Conservation (phyloP, 2,329 filamentous ascomycete species). For the Colletotrichum theobromicola region DNA sequence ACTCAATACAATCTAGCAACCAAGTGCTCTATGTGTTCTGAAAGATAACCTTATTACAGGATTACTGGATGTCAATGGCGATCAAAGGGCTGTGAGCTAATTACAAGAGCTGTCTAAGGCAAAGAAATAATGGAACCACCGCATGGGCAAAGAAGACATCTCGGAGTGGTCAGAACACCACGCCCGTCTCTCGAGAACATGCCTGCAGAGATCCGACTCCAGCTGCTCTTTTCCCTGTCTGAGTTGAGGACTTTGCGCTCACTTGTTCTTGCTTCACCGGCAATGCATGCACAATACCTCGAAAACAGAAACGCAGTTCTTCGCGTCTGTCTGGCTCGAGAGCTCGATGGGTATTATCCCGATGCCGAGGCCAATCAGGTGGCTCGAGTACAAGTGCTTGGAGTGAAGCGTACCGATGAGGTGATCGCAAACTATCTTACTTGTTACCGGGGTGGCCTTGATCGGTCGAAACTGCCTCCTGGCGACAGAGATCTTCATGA, state of each 20-base stretch:
- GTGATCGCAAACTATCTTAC: constrained; percentile 3
- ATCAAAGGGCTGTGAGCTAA: no score
- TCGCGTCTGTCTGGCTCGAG: constrained; percentile 17
- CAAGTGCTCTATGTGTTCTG: no score
- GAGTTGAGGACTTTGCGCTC: constrained; percentile 17
- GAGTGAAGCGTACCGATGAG: constrained; percentile 4
- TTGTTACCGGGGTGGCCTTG: not conserved
- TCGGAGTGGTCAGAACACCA: no score
- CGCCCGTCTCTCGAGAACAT: not conserved
- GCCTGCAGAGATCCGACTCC: not conserved
- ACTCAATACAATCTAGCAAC: no score
- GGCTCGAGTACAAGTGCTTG: constrained; percentile 18
- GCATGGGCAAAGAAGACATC: no score
- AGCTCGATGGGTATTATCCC: constrained; percentile 21
- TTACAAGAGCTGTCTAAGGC: no score
- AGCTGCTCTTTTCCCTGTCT: constrained; percentile 20
- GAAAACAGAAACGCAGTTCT: constrained; percentile 23
- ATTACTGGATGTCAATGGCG: no score
- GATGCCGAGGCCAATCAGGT: constrained; percentile 24
- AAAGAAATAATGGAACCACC: no score
- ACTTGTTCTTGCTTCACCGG: constrained; percentile 23
- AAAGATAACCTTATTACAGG: no score
- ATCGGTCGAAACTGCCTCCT: not conserved
- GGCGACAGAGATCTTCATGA: not conserved
- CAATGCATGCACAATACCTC: constrained; percentile 24